phyloP scores from a whole-genome alignment of 495 filamentous ascomycete genomes.

The Ascodesmis nigricans region DNA sequence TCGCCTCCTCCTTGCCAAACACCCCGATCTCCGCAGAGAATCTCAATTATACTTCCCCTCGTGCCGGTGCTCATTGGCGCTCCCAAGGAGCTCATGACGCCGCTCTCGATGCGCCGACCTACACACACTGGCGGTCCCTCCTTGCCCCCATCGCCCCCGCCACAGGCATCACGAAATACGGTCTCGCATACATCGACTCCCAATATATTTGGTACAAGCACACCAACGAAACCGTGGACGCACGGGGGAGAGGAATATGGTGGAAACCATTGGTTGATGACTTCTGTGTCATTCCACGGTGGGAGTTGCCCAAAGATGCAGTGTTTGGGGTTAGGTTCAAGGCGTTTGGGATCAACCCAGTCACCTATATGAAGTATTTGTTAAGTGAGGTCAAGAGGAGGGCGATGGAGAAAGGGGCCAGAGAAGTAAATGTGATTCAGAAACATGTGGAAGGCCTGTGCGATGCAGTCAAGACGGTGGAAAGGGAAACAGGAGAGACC shows the following conservation, averaged over 20 bases:
- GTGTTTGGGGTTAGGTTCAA: slow-evolving; percentile 11
- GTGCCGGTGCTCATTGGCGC: slow-evolving; percentile 5
- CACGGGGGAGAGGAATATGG: slow-evolving; percentile 13
- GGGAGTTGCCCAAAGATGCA: slow-evolving; percentile 9
- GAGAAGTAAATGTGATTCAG: not conserved
- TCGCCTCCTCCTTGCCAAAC: slow-evolving; percentile 26
- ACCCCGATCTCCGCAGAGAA: slow-evolving; percentile 6
- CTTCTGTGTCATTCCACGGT: slow-evolving; percentile 4
- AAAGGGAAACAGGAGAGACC: slow-evolving; percentile 7
- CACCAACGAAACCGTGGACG: slow-evolving; percentile 11
- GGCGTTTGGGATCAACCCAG: slow-evolving; percentile 17
- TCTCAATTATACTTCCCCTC: slow-evolving; percentile 13
- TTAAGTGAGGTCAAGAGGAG: slow-evolving; percentile 1
- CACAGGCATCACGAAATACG: not conserved
- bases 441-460: too few species aligned
- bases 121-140: slow-evolving; percentile 11
- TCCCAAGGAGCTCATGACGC: slow-evolving; percentile 3
- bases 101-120: slow-evolving; percentile 12
- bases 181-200: slow-evolving; percentile 2
- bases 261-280: slow-evolving; percentile 11
- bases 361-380: slow-evolving; percentile 14
- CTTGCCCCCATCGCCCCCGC: not conserved
- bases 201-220: slow-evolving; percentile 8
- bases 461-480: slow-evolving; percentile 13
- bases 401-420: not conserved